Conservation (phyloP, 495 filamentous ascomycete genomes). For the Filosporella fistucella region DNA sequence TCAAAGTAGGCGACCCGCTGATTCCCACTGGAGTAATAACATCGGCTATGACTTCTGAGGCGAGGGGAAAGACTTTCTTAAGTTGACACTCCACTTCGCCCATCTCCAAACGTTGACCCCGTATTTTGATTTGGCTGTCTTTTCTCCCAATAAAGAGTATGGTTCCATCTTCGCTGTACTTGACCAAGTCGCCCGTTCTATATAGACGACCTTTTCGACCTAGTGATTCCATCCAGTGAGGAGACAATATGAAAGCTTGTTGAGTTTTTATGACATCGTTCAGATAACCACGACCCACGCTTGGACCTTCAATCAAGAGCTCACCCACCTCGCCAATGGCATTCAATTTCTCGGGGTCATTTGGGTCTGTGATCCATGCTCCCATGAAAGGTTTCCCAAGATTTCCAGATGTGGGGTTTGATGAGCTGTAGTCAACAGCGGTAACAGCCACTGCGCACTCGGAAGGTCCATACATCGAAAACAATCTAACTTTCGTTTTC, state of each 20-base stretch:
- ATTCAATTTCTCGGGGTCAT: conserved; percentile 44
- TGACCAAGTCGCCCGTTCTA: conserved; percentile 34
- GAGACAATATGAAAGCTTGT: conserved; percentile 26
- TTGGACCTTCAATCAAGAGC: conserved; percentile 55
- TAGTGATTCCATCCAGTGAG: conserved; percentile 12
- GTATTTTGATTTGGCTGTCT: conserved; percentile 28
- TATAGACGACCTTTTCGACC: conserved; percentile 54
- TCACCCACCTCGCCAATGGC: conserved; percentile 58
- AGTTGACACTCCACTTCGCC: conserved; percentile 44
- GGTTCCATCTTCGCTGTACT: conserved; percentile 33
- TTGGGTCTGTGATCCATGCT: conserved; percentile 56
- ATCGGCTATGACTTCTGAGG: background rate
- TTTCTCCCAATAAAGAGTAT: conserved; percentile 30
- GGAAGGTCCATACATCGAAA: conserved; percentile 55
- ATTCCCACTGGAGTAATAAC: background rate
- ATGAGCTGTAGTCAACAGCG: no score
- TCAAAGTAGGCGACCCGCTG: background rate
- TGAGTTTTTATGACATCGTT: conserved; percentile 14
- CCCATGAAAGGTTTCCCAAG: no score
- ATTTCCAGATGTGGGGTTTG: no score
- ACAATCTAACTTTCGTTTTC: conserved; percentile 42
- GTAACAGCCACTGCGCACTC: no score
- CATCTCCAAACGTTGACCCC: conserved; percentile 29
- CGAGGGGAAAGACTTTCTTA: background rate
- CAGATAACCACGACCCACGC: conserved; percentile 48